phyloP scores from a whole-genome alignment of 441 rosid species.

The Mallotus japonicus region DNA sequence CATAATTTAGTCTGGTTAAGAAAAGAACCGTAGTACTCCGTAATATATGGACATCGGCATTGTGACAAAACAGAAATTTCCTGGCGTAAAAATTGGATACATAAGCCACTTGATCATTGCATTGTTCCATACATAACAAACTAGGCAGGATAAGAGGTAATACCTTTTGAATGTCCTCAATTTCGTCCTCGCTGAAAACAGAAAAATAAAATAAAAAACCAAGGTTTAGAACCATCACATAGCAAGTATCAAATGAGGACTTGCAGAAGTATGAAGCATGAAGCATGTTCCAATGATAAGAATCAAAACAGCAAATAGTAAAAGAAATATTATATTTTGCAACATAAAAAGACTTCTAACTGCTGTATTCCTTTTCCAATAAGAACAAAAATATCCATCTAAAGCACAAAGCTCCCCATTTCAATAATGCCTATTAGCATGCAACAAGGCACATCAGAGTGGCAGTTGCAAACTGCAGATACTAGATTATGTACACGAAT shows the following conservation, averaged over 20 bases:
- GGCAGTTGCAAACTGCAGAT: not conserved
- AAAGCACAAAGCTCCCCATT: not conserved
- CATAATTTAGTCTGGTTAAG: conserved; percentile 97
- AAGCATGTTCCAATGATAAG: not conserved
- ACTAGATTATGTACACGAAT: not conserved
- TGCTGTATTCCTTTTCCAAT: not conserved
- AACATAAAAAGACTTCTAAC: not conserved
- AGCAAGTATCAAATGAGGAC: not conserved
- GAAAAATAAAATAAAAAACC: conserved; percentile 8
- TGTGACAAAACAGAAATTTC: conserved; percentile 98
- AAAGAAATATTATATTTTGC: not conserved
- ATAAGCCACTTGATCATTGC: conserved; percentile 34
- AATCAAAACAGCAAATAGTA: not conserved
- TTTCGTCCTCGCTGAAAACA: conserved; percentile 87
- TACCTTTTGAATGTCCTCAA: conserved; percentile 99
- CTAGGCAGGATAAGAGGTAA: conserved; percentile 20
- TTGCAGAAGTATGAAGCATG: not conserved
- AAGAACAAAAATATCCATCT: not conserved
- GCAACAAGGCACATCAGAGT: not conserved
- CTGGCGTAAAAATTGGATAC: conserved; percentile 45
- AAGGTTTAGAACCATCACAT: not conserved
- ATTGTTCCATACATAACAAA: conserved; percentile 14
- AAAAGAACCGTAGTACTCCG: conserved; percentile 97
- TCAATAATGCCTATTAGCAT: not conserved
- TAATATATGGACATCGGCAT: conserved; percentile 93